Evolutionary conservation across 345 rosid genomes (phyloP).

Genomic region (Hypericum perforatum): DNA sequence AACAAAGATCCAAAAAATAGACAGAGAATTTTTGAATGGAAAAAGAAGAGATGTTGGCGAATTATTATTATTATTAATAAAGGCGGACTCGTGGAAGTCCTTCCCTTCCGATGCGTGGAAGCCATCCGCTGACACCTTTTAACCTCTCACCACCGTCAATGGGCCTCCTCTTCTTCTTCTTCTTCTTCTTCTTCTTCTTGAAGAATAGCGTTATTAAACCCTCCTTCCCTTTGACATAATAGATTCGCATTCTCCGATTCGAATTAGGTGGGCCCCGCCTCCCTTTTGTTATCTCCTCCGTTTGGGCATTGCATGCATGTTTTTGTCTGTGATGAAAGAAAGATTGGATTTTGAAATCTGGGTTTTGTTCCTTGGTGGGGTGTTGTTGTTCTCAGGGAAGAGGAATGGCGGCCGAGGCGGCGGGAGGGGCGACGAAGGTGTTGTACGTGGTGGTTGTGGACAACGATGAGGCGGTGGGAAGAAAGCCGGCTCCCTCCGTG

Average conservation of each 20-base stretch:
- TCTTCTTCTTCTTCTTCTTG: too few relatives aligned
- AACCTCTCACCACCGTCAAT: neutral
- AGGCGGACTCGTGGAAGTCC: conserved; percentile 44
- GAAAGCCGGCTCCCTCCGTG: too few relatives aligned
- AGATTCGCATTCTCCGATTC: too few relatives aligned
- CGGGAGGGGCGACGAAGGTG: conserved; percentile 58
- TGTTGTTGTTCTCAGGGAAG: neutral
- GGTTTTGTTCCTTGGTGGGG: neutral
- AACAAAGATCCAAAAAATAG: neutral
- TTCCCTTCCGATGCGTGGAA: conserved; percentile 42
- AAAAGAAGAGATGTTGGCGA: too few relatives aligned
- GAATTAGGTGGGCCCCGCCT: too few relatives aligned
- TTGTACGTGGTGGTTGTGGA: conserved; percentile 84
- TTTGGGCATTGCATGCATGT: too few relatives aligned
- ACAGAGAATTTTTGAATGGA: too few relatives aligned
- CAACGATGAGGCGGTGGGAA: conserved; percentile 29
- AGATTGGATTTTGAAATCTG: conserved; percentile 18
- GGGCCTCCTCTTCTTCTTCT: neutral
- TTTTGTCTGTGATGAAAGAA: neutral
- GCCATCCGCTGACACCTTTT: conserved; percentile 21
- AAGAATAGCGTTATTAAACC: too few relatives aligned
- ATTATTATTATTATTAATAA: too few relatives aligned
- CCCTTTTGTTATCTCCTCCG: too few relatives aligned
- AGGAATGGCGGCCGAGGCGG: conserved; percentile 29
- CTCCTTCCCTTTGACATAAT: too few relatives aligned